These are phyloP conservation scores for Trypanosoma theileri DNA, from an alignment of 208 protist species.

Conservation along the genomic window DNA sequence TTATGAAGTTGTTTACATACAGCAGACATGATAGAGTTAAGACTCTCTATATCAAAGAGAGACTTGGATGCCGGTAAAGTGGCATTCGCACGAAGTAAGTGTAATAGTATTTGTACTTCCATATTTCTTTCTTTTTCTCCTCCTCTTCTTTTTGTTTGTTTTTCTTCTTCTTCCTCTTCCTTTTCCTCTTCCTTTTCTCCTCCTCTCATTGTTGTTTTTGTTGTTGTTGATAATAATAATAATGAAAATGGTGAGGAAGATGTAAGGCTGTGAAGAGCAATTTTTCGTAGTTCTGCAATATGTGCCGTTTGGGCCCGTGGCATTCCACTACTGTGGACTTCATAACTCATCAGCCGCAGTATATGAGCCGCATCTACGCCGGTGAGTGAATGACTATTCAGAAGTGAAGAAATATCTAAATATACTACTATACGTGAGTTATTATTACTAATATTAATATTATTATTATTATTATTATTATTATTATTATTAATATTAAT, in stretches of 20 bases:
- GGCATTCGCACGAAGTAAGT: slow-evolving; percentile 33
- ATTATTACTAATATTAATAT: not conserved
- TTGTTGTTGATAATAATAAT: no score
- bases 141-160: no score
- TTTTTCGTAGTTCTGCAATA: slow-evolving; percentile 3
- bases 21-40: slow-evolving; percentile 11
- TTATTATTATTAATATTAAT: not conserved
- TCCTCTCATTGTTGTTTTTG: no score
- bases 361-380: slow-evolving; percentile 34
- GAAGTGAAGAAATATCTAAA: slow-evolving; percentile 16
- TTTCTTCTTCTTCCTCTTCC: no score
- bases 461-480: not conserved
- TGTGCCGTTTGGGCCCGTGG: not conserved
- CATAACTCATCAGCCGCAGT: slow-evolving; percentile 30
- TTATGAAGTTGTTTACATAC: slow-evolving; percentile 17
- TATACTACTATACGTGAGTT: not conserved
- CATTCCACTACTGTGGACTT: slow-evolving; percentile 3
- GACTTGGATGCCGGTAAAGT: slow-evolving; percentile 7
- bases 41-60: slow-evolving; percentile 26
- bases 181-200: no score
- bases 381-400: slow-evolving; percentile 8
- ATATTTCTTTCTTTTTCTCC: not conserved
- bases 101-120: slow-evolving; percentile 28
- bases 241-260: no score
- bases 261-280: not conserved